Conservation (phyloP, 2,329 filamentous ascomycete species). For the Camillea tinctor region DNA sequence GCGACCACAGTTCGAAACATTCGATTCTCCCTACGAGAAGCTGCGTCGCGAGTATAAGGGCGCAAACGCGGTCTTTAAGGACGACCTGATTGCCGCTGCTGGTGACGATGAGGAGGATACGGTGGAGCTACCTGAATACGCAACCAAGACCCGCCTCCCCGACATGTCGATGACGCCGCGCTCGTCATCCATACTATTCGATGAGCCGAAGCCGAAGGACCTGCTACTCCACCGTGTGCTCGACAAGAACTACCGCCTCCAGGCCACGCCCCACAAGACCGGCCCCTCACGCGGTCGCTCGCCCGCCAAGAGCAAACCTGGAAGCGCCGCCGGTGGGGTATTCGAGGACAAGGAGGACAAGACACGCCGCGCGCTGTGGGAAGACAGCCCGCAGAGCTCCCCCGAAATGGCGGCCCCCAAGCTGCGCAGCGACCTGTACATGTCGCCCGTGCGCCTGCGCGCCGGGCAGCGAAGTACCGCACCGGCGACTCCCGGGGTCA, state of each 20-base stretch:
- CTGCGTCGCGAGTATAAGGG: slow-evolving; percentile 65
- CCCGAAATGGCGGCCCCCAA: slow-evolving; percentile 80
- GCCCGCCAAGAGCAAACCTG: slow-evolving; percentile 24
- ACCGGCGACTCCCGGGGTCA: slow-evolving; percentile 77
- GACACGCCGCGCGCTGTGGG: slow-evolving; percentile 42
- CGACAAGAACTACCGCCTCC: slow-evolving; percentile 92
- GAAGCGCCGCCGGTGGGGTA: slow-evolving; percentile 18
- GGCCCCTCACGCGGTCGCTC: slow-evolving; percentile 35
- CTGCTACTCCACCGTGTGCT: slow-evolving; percentile 86
- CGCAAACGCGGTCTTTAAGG: slow-evolving; percentile 36
- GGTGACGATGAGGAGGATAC: slow-evolving; percentile 39
- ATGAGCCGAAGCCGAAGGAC: slow-evolving; percentile 55
- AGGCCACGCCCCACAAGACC: slow-evolving; percentile 78
- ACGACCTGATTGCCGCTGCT: slow-evolving; percentile 21
- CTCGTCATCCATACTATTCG: slow-evolving; percentile 55
- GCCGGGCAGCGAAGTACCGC: slow-evolving; percentile 39
- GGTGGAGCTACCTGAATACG: slow-evolving; percentile 47
- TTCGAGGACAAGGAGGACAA: slow-evolving; percentile 33
- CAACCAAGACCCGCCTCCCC: slow-evolving; percentile 55
- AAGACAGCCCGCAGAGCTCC: slow-evolving; percentile 65
- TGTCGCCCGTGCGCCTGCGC: slow-evolving; percentile 62
- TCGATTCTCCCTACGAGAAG: slow-evolving; percentile 74
- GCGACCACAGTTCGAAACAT: slow-evolving; percentile 54
- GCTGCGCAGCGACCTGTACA: slow-evolving; percentile 81
- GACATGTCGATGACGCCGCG: slow-evolving; percentile 64